Conservation (phyloP, 108 stramenopile species). For the Nitzschia sp. region DNA sequence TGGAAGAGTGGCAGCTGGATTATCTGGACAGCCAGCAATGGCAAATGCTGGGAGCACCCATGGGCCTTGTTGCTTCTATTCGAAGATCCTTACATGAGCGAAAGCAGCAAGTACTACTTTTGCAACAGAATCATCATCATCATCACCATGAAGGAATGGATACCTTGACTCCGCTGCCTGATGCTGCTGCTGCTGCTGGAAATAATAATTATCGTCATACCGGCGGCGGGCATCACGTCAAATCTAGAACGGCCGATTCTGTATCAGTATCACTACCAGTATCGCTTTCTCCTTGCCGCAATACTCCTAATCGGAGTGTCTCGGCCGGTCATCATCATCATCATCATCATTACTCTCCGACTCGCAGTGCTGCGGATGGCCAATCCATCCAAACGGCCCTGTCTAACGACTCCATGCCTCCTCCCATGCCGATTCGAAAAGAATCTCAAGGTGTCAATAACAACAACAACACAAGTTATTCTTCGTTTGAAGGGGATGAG, state of each 20-base stretch:
- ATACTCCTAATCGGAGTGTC: background rate
- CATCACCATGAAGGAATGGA: background rate
- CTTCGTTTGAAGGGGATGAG: background rate
- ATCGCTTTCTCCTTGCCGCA: background rate
- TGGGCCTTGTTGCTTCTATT: constrained; percentile 12
- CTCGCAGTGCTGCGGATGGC: background rate
- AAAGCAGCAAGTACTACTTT: background rate
- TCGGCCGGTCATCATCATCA: background rate
- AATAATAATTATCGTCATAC: too few relatives aligned
- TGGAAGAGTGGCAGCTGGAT: constrained; percentile 21
- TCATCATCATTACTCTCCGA: background rate
- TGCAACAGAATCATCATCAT: background rate
- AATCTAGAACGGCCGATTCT: background rate
- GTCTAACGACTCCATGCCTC: too few relatives aligned
- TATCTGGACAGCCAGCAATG: constrained; percentile 18
- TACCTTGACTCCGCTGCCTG: background rate
- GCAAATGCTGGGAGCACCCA: constrained; percentile 13
- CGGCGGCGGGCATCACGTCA: too few relatives aligned
- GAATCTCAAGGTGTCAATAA: too few relatives aligned
- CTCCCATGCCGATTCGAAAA: constrained; percentile 7
- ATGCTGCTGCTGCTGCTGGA: too few relatives aligned
- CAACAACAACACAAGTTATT: background rate
- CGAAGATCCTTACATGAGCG: constrained; percentile 6
- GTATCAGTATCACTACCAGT: background rate
- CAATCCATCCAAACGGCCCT: too few relatives aligned